Conservation (phyloP, 208 protist species). For the Trypanosomatidae sp. region DNA sequence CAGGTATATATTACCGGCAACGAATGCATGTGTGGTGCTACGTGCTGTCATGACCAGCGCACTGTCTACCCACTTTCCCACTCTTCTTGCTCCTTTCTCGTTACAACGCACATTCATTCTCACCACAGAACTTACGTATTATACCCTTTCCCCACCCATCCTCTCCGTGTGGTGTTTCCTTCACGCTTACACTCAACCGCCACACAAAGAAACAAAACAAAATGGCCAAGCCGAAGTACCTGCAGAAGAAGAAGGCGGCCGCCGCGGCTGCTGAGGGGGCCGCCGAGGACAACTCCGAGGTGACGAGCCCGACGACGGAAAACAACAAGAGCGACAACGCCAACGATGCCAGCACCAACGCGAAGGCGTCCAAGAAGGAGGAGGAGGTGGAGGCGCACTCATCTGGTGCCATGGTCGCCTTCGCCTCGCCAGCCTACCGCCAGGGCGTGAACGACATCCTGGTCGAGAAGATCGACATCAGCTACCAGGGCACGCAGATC, state of each 20-base stretch:
- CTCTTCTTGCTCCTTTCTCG: no score
- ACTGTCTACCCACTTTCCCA: no score
- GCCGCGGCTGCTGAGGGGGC: constrained; percentile 29
- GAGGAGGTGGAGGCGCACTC: constrained; percentile 31
- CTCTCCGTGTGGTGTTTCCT: no score
- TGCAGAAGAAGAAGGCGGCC: constrained; percentile 79
- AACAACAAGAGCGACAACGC: constrained; percentile 9
- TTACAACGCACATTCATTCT: no score
- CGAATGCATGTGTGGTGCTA: no score
- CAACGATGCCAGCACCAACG: constrained; percentile 25
- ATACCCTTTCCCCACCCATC: no score
- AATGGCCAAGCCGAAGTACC: constrained; percentile 87
- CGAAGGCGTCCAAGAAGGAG: not conserved
- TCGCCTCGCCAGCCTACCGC: constrained; percentile 84
- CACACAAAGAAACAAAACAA: no score
- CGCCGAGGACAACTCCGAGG: constrained; percentile 16
- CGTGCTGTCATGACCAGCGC: no score
- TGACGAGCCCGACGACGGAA: no score
- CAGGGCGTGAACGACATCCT: constrained; percentile 87
- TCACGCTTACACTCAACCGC: no score
- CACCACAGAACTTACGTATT: no score
- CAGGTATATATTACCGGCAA: no score
- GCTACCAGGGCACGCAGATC: constrained; percentile 81
- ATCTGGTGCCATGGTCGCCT: constrained; percentile 86
- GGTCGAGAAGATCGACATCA: constrained; percentile 89